These are phyloP conservation scores for Peniophora sp. DNA, from an alignment of 1,284 basidiomycete species.

Conservation along the genomic window DNA sequence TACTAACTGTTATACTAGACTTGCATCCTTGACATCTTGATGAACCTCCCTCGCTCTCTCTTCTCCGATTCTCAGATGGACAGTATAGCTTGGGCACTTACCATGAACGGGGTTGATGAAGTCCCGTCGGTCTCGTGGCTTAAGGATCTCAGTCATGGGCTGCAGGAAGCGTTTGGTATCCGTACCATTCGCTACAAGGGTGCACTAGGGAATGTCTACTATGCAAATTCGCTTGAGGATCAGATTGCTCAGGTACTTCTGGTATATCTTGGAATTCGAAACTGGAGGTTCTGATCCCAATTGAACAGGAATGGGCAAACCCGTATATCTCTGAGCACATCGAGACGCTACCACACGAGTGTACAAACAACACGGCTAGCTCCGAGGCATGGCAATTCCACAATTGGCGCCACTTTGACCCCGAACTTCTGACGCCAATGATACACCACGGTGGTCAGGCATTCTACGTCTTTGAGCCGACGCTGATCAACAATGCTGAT, in stretches of 20 bases:
- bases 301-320: not conserved
- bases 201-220: constrained; percentile 9
- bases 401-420: too few relatives aligned
- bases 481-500: too few relatives aligned
- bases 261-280: not conserved
- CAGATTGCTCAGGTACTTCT: constrained; percentile 8
- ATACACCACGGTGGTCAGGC: too few relatives aligned
- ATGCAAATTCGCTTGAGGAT: constrained; percentile 4
- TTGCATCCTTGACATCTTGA: too few relatives aligned
- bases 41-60: constrained; percentile 10
- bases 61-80: constrained; percentile 11
- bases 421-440: too few relatives aligned
- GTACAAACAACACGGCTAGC: too few relatives aligned
- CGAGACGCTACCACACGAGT: too few relatives aligned
- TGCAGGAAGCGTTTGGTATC: constrained; percentile 5
- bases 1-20: too few relatives aligned
- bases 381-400: too few relatives aligned
- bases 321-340: not conserved
- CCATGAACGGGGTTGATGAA: constrained; percentile 1
- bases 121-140: constrained; percentile 3
- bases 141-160: not conserved
- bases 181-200: constrained; percentile 4
- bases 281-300: not conserved
- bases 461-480: too few relatives aligned
- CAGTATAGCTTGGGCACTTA: constrained; percentile 6